These are phyloP conservation scores for Kodamaea sp. DNA, from an alignment of 1,139 yeast species.

Conservation along the genomic window DNA sequence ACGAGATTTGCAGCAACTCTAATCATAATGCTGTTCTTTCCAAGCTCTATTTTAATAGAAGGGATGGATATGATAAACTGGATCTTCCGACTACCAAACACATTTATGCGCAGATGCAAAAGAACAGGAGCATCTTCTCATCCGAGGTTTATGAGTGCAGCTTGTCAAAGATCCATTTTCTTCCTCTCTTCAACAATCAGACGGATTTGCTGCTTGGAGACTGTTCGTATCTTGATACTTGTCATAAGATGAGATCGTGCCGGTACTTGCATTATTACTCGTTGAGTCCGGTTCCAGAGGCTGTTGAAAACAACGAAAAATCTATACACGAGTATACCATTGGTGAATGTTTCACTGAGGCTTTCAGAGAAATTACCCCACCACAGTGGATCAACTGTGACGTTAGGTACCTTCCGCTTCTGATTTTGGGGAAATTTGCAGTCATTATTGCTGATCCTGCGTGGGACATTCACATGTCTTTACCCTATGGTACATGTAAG, in stretches of 20 bases:
- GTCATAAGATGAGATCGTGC: conserved; percentile 82
- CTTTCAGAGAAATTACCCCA: conserved; percentile 38
- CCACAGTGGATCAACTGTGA: conserved; percentile 91
- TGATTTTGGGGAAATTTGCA: conserved; percentile 76
- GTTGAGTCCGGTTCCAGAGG: conserved; percentile 42
- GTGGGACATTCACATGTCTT: conserved; percentile 83
- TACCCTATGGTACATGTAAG: conserved; percentile 76
- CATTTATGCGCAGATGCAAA: conserved; percentile 15
- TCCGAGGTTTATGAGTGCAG: conserved; percentile 42
- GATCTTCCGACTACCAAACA: conserved; percentile 6
- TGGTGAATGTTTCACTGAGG: conserved; percentile 54
- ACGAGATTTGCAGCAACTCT: conserved; percentile 51
- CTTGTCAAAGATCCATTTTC: conserved; percentile 53
- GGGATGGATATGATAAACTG: conserved; percentile 11
- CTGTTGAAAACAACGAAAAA: conserved; percentile 5
- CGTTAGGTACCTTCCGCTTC: conserved; percentile 68
- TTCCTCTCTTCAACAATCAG: conserved; percentile 55
- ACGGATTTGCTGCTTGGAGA: conserved; percentile 80
- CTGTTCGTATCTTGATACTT: conserved; percentile 91
- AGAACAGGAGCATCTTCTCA: conserved; percentile 18
- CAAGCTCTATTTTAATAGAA: conserved; percentile 24
- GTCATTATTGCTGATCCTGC: conserved; percentile 91
- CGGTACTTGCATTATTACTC: conserved; percentile 80
- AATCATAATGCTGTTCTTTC: conserved; percentile 45
- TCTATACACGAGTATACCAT: conserved; percentile 47